These are phyloP conservation scores for Pseudohyphozyma bogoriensis DNA, from an alignment of 768 basidiomycete species.

Conservation along the genomic window DNA sequence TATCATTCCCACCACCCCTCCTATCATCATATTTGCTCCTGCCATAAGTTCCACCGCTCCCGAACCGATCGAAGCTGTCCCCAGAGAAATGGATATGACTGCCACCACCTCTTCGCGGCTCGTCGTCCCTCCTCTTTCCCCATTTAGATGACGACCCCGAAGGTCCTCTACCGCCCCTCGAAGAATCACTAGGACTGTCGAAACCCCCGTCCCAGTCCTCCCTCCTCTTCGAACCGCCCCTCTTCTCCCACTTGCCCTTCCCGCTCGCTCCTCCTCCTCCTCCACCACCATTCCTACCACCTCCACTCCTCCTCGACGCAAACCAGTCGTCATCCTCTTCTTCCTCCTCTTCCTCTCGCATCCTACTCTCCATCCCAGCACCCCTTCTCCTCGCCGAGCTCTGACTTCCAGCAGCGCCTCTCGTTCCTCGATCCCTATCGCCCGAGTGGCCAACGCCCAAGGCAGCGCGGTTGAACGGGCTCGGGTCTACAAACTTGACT, in stretches of 20 bases:
- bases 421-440: not conserved
- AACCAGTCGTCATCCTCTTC: conserved; percentile 23
- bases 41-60: not conserved
- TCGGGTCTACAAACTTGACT: conserved; percentile 18
- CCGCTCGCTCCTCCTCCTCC: not conserved
- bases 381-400: not conserved
- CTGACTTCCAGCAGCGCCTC: conserved; percentile 2
- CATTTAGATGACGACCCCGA: no score
- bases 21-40: not conserved
- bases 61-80: conserved; percentile 1
- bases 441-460: conserved; percentile 7
- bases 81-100: conserved; percentile 17
- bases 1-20: not conserved
- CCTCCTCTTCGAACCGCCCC: no score
- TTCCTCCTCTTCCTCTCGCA: conserved; percentile 1
- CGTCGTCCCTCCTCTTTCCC: no score
- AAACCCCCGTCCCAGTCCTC: not conserved
- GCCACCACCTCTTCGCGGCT: no score
- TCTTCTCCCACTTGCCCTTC: not conserved
- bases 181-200: not conserved
- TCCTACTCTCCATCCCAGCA: not conserved
- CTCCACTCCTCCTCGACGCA: conserved; percentile 9
- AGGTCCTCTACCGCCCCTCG: not conserved
- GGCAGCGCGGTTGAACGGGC: conserved; percentile 25
- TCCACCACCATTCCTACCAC: not conserved